Evolutionary conservation across 208 protist species (phyloP), one percentile per base, ranked within the genome.

Genomic region (Trypanosoma melophagium): DNA sequence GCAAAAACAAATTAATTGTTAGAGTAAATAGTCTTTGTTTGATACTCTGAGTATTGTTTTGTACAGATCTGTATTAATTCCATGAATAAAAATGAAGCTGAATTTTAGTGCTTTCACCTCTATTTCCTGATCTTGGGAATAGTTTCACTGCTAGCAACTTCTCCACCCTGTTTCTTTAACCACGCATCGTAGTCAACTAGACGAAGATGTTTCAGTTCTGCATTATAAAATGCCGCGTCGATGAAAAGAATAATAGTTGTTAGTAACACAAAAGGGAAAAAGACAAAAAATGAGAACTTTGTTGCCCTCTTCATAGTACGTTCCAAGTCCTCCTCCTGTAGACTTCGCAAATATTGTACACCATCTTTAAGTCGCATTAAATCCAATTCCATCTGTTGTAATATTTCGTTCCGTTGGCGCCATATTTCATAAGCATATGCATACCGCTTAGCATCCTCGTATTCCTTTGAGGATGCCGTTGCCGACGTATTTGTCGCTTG

Each of bases 151-250:
- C 17, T 21, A 22, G 2, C 12, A 55, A 31, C 19, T 21, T 13
- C 9, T 53, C 17, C 61, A 60, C 22, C 8, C 28, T 68, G 44
- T 45, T 73, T 59, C 31, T 44, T 54, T 41, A 71, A 52, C 56
- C 62, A 75, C 14, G 61, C 58, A 38, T 81, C 80, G 57, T 85
- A 81, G 44, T 78, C 64, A 41, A 77, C 62, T 2, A 72, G 66
- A 21, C 42, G 52, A 19, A 79, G 21, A 9, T 67, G 17, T 62
- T 68, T 52, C 56, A 85, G 61, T 47, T 79, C 66, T 4, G 54
- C 55, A 31, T 38, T 56, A 69, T 79, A 85, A 13, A 73, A 19
- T 9, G 56, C 21, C 19, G 57, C 55, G 13, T 81, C 76, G 8
- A 61, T 60, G 5, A 73, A 69, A 0, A 85, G 52, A 57, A 68